Conservation (phyloP, 1,284 basidiomycete species). For the Pseudozyma hubeiensis region DNA sequence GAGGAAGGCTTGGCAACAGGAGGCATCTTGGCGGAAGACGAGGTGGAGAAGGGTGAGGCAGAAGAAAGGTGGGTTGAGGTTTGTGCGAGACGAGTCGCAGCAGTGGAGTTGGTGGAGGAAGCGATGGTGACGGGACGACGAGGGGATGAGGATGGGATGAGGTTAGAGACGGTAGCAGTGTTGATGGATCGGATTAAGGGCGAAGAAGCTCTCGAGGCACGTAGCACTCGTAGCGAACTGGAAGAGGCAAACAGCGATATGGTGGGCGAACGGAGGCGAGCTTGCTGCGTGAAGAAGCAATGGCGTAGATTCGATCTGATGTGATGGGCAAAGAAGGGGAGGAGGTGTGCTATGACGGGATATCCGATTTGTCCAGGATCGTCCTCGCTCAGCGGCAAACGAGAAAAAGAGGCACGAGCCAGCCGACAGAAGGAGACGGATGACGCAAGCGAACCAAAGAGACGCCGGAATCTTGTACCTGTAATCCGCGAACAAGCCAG, state of each 20-base stretch:
- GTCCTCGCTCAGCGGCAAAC: not conserved
- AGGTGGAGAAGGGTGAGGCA: slow-evolving; percentile 19
- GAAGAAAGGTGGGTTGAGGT: slow-evolving; percentile 31
- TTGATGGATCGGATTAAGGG: slow-evolving; percentile 1
- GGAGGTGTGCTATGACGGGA: not conserved
- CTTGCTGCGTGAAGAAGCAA: not conserved
- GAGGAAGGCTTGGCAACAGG: slow-evolving; percentile 58
- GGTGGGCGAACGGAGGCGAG: slow-evolving; percentile 3
- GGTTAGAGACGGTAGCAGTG: slow-evolving; percentile 17
- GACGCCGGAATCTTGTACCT: too few species aligned
- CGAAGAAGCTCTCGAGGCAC: slow-evolving; percentile 23
- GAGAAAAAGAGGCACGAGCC: slow-evolving; percentile 5
- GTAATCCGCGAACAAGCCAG: too few species aligned
- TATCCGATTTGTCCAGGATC: not conserved
- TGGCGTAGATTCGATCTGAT: not conserved
- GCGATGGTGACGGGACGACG: not conserved
- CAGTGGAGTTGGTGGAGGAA: not conserved
- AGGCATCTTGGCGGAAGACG: slow-evolving; percentile 53
- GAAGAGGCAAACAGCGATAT: slow-evolving; percentile 21
- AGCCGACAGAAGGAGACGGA: not conserved
- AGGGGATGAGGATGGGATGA: slow-evolving; percentile 16
- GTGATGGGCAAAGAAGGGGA: not conserved
- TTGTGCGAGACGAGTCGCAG: slow-evolving; percentile 27
- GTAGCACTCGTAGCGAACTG: slow-evolving; percentile 35
- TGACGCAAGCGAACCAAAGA: not conserved